phyloP scores from a whole-genome alignment of 805 yeast genomes.

The Candida pseudoglaebosa region DNA sequence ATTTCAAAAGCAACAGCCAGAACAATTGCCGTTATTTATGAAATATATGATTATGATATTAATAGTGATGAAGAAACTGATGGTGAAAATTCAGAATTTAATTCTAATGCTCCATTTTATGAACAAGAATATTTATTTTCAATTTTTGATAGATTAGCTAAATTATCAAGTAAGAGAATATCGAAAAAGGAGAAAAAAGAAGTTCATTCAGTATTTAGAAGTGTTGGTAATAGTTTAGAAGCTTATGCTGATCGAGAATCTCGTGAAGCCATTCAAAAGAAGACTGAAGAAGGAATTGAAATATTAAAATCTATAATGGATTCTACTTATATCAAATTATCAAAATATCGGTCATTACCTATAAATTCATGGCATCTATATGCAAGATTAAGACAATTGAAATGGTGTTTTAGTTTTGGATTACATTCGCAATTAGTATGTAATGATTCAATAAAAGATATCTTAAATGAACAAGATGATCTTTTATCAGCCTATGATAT shows the following conservation, averaged over 20 bases:
- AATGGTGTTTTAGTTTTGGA: constrained; percentile 51
- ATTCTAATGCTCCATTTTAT: constrained; percentile 47
- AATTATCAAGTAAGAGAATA: constrained; percentile 51
- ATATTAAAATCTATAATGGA: constrained; percentile 26
- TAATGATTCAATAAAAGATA: constrained; percentile 30
- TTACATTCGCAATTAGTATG: constrained; percentile 46
- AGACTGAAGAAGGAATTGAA: constrained; percentile 33
- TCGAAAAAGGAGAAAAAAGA: constrained; percentile 63
- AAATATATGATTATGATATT: constrained; percentile 44
- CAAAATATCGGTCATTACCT: constrained; percentile 42
- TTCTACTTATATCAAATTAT: constrained; percentile 37
- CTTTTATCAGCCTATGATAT: constrained; percentile 12
- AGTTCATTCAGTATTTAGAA: constrained; percentile 56
- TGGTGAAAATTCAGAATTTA: constrained; percentile 40
- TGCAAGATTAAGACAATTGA: constrained; percentile 44
- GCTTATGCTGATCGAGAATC: constrained; percentile 31
- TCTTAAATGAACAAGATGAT: constrained; percentile 32
- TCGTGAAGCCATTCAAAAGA: constrained; percentile 33
- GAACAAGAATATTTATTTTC: constrained; percentile 47
- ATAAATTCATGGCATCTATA: constrained; percentile 51
- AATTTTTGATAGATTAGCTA: constrained; percentile 40
- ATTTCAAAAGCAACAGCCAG: constrained; percentile 54
- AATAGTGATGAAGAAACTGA: constrained; percentile 29
- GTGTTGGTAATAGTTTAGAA: constrained; percentile 48
- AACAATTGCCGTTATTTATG: constrained; percentile 53